Percentiles rank a stretch among this genome's conserved stretches.
Evolutionary conservation across 192 early-diverging fungal genomes (phyloP).

Genomic region (Coemansia javaensis): DNA sequence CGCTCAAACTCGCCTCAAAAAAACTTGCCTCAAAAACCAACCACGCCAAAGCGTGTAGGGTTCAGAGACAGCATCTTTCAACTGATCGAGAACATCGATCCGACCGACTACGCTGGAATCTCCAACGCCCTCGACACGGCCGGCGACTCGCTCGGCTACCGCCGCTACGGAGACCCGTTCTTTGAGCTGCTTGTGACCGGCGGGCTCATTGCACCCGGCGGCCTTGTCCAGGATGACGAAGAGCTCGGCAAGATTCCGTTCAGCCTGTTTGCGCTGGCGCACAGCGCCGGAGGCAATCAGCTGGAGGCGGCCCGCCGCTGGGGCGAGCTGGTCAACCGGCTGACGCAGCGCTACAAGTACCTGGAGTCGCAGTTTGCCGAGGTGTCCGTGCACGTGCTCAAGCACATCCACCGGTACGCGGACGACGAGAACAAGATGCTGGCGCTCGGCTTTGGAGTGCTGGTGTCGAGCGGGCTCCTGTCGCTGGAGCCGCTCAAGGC

Average conservation of each 20-base stretch:
- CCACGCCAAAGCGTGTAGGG: constrained; percentile 1
- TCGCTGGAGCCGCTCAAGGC: constrained; percentile 67
- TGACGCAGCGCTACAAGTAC: constrained; percentile 94
- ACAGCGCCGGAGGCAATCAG: constrained; percentile 31
- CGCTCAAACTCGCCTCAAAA: no score
- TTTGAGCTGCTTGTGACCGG: constrained; percentile 93
- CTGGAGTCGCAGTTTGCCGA: constrained; percentile 83
- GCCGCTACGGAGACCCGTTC: constrained; percentile 90
- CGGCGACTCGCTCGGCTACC: constrained; percentile 87
- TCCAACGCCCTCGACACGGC: constrained; percentile 69
- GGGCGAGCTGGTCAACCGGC: constrained; percentile 81
- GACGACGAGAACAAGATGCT: constrained; percentile 75
- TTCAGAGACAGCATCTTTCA: constrained; percentile 44
- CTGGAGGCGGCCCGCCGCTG: constrained; percentile 64
- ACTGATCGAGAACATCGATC: constrained; percentile 51
- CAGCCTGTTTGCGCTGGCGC: constrained; percentile 54
- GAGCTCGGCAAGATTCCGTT: constrained; percentile 74
- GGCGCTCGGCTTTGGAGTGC: constrained; percentile 68
- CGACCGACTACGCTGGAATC: constrained; percentile 67
- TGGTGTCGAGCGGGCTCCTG: constrained; percentile 65
- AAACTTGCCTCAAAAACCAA: background rate
- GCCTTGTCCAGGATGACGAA: constrained; percentile 58
- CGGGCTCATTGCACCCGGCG: constrained; percentile 67
- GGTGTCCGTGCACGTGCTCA: constrained; percentile 74
- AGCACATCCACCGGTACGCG: constrained; percentile 86